phyloP scores from a whole-genome alignment of 2,329 filamentous ascomycete genomes.

The Huntiella abstrusa region DNA sequence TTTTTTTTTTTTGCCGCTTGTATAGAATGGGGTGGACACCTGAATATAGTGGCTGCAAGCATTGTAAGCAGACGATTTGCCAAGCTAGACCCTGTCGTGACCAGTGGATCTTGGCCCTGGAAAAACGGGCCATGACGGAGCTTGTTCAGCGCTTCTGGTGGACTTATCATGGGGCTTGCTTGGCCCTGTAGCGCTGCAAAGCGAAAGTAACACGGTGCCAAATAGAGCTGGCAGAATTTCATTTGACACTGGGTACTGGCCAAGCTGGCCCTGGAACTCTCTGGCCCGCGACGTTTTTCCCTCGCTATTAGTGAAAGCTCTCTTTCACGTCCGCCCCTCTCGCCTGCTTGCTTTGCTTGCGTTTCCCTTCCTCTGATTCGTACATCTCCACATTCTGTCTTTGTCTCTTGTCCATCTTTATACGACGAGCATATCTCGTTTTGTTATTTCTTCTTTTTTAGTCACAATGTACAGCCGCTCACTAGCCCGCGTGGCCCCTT shows the following conservation, averaged over 20 bases:
- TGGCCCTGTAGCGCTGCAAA: too few relatives aligned
- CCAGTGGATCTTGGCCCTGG: too few relatives aligned
- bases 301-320: slow-evolving; percentile 4
- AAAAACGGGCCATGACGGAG: too few relatives aligned
- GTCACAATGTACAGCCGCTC: slow-evolving; percentile 43
- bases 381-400: slow-evolving; percentile 2
- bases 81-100: too few relatives aligned
- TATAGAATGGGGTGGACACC: not conserved
- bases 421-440: slow-evolving; percentile 5
- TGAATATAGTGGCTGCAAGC: slow-evolving; percentile 10
- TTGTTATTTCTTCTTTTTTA: slow-evolving; percentile 13
- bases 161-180: too few relatives aligned
- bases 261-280: slow-evolving; percentile 1
- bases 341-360: not conserved
- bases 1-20: not conserved
- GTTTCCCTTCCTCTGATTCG: slow-evolving; percentile 5
- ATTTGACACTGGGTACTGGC: not conserved
- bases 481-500: slow-evolving; percentile 38
- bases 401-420: slow-evolving; percentile 4
- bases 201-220: not conserved
- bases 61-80: not conserved
- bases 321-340: slow-evolving; percentile 4
- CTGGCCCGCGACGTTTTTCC: slow-evolving; percentile 8
- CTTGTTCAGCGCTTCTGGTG: too few relatives aligned
- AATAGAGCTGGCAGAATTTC: slow-evolving; percentile 9